Evolutionary conservation across 768 basidiomycete species (phyloP), one percentile per base, ranked within the genome.

Genomic region (Boletus patriciae): DNA sequence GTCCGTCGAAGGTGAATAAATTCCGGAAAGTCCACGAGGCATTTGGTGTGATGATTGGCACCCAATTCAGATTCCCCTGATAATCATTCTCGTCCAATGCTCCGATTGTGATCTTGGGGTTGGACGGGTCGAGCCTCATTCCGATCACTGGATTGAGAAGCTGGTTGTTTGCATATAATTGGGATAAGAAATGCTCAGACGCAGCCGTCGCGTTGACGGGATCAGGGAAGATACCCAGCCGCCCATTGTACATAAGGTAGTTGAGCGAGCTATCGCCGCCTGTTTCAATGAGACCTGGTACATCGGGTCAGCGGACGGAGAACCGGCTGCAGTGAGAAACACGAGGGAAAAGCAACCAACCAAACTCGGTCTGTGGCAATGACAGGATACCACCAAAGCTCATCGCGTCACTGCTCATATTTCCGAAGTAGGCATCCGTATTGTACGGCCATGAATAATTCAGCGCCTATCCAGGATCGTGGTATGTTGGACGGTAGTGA

Each of bases 51-150:
- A 10, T 48, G 27, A 69, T 50, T 6, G 55, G 58, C 7, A 69
- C 59, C 55, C 67, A 64, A 33, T 69, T 64, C 18, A 69, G 6
- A 1, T 53, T 54, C 23, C 64, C 69, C 16, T 65, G 50, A 40
- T 57, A 63, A 52, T 68, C 66, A 7, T 45, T 60, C 29, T 56
- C 49, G 33, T 70, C 67, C 44, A 68, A 47, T 6, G 54, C 63
- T 6, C 69, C 67, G 16, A 68, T 68, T 4, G 66, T 68, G n/a
- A 68, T 57, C 31, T 63, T 70, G 9, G 66, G 69, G 27, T 68
- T 49, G 15, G 33, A 16, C 1, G 60, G 69, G 43, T 70, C 68
- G 13, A 68, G 56, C 25, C 50, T 55, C 43, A 68, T 59, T 25
- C 55, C 64, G 21, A 70, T 48, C 13, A 66, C 67, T 10, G 59